phyloP scores from a whole-genome alignment of 305 asterid genomes.

The Solanum hybrid region DNA sequence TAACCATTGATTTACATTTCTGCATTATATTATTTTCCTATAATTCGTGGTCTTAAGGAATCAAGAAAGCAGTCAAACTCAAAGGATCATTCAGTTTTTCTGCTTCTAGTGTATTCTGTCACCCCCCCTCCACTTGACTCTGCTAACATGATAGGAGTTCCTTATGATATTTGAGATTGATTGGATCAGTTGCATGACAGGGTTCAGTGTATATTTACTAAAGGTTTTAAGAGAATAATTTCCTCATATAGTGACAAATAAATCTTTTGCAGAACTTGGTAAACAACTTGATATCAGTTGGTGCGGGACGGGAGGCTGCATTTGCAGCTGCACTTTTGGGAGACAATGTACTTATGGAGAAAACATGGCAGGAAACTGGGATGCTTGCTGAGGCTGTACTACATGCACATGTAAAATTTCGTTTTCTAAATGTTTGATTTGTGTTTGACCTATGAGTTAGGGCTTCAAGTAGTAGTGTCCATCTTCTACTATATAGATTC shows the following conservation, averaged over 20 bases:
- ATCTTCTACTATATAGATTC: not conserved
- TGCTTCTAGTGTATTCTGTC: not conserved
- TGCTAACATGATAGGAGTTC: not conserved
- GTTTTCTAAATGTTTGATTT: not conserved
- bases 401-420: slow-evolving; percentile 64
- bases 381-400: slow-evolving; percentile 99
- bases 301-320: slow-evolving; percentile 93
- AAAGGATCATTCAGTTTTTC: not conserved
- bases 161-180: not conserved
- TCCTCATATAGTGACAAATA: not conserved
- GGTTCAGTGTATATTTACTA: not conserved
- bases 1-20: not conserved
- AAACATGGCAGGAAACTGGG: slow-evolving; percentile 94
- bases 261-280: slow-evolving; percentile 65
- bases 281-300: slow-evolving; percentile 73
- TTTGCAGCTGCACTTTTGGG: slow-evolving; percentile 95
- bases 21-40: not conserved
- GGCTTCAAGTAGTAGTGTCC: not conserved
- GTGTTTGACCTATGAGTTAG: not conserved
- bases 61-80: not conserved
- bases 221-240: not conserved
- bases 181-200: not conserved
- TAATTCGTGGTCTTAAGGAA: not conserved
- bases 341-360: slow-evolving; percentile 91
- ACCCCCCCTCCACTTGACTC: not conserved